phyloP scores from a whole-genome alignment of 2,329 filamentous ascomycete genomes.

The Fusarium marasasianum region DNA sequence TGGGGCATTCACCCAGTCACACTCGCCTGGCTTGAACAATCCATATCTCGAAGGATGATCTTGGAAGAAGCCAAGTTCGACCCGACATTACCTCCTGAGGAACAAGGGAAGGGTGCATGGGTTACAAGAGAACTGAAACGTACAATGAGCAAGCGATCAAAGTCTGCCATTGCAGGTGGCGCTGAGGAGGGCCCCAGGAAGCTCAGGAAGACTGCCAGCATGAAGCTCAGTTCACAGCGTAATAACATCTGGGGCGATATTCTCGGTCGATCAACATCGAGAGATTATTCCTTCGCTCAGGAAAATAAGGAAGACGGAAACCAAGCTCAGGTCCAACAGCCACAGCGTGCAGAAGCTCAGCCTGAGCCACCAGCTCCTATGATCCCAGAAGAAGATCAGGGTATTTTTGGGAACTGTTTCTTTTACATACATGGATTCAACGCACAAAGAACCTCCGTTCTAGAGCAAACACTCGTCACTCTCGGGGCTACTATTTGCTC shows the following conservation, averaged over 20 bases:
- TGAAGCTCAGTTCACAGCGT: slow-evolving; percentile 81
- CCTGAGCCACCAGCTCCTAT: slow-evolving; percentile 17
- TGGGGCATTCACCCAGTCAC: slow-evolving; percentile 86
- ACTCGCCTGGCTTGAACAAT: slow-evolving; percentile 86
- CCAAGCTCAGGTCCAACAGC: slow-evolving; percentile 10
- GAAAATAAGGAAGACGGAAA: slow-evolving; percentile 28
- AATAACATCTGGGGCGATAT: slow-evolving; percentile 93
- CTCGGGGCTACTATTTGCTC: slow-evolving; percentile 57
- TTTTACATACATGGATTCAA: slow-evolving; percentile 72
- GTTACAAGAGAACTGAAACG: slow-evolving; percentile 59
- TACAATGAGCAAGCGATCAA: slow-evolving; percentile 66
- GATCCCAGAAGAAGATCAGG: slow-evolving; percentile 38
- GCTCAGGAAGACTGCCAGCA: slow-evolving; percentile 85
- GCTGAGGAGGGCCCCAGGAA: slow-evolving; percentile 76
- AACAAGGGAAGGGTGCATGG: slow-evolving; percentile 84
- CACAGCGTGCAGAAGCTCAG: background rate
- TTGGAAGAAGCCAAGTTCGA: slow-evolving; percentile 88
- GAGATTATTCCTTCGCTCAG: slow-evolving; percentile 47
- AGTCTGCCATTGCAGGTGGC: slow-evolving; percentile 57
- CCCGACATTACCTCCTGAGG: slow-evolving; percentile 72
- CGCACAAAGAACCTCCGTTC: slow-evolving; percentile 57
- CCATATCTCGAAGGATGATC: slow-evolving; percentile 86
- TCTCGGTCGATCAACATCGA: slow-evolving; percentile 60
- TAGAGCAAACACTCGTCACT: slow-evolving; percentile 58
- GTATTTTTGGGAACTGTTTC: slow-evolving; percentile 64